phyloP scores from a whole-genome alignment of 768 basidiomycete species.

The Trametes meyenii region DNA sequence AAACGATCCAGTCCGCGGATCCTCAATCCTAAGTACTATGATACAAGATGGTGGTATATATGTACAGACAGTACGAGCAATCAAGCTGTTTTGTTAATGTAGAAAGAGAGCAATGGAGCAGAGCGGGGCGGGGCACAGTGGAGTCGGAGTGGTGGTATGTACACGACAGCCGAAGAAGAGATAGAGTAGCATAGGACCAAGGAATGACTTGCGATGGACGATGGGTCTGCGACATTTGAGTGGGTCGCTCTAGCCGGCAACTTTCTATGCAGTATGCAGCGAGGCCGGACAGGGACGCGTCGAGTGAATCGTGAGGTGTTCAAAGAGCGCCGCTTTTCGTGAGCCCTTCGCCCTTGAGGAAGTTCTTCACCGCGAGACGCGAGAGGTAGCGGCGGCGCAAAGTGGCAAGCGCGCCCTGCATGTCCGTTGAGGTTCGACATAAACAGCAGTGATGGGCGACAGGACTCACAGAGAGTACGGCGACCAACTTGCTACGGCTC shows the following conservation, averaged over 20 bases:
- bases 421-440: background rate
- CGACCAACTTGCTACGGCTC: slow-evolving; percentile 8
- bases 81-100: background rate
- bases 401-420: background rate
- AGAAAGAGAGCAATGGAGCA: background rate
- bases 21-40: background rate
- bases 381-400: slow-evolving; percentile 9
- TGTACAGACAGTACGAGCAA: background rate
- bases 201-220: too few species aligned
- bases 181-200: too few species aligned
- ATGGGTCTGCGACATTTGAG: background rate
- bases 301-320: background rate
- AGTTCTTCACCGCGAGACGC: background rate
- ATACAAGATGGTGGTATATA: background rate
- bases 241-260: too few species aligned
- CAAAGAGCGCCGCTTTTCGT: background rate
- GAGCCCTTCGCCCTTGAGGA: background rate
- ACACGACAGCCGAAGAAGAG: too few species aligned
- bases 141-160: too few species aligned
- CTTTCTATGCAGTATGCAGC: too few species aligned
- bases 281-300: background rate
- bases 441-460: background rate
- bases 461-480: background rate
- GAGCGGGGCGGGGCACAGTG: background rate
- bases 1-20: background rate